Conservation (phyloP, 2,329 filamentous ascomycete genomes). For the Colletotrichum tamarilloi region DNA sequence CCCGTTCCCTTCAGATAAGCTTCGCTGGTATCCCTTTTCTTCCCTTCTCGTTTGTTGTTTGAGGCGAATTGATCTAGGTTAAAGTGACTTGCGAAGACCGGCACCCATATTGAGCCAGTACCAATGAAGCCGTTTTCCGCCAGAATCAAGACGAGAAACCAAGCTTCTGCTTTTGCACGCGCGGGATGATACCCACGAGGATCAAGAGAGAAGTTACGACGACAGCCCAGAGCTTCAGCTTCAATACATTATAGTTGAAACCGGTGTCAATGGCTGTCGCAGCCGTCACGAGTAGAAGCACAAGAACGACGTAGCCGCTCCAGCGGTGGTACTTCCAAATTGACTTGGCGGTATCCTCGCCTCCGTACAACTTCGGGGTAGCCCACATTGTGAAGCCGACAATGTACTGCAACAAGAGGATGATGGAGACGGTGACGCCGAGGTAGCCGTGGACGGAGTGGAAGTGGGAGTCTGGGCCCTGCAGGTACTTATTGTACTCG, state of each 20-base stretch:
- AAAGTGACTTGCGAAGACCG: neutral
- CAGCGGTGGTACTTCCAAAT: conserved; percentile 92
- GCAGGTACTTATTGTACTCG: conserved; percentile 84
- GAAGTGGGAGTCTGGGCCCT: conserved; percentile 74
- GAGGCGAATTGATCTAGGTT: neutral
- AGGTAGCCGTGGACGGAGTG: conserved; percentile 84
- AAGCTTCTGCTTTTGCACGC: conserved; percentile 86
- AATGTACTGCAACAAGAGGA: conserved; percentile 78
- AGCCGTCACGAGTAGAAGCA: conserved; percentile 79
- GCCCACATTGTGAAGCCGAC: conserved; percentile 89
- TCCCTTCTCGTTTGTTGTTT: neutral
- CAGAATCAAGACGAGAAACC: conserved; percentile 52
- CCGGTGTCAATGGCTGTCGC: conserved; percentile 80
- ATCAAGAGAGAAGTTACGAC: conserved; percentile 74
- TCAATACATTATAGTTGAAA: conserved; percentile 75
- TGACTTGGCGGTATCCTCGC: conserved; percentile 80
- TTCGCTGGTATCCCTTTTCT: neutral
- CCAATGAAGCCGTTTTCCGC: neutral
- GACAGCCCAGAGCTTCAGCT: conserved; percentile 82
- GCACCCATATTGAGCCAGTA: neutral
- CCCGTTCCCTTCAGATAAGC: neutral
- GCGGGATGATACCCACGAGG: conserved; percentile 77
- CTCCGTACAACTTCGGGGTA: conserved; percentile 78
- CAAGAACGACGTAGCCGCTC: conserved; percentile 78
- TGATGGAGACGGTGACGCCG: conserved; percentile 78